Evolutionary conservation across 371 early-diverging fungal species (phyloP).

Genomic region (Choanephora cucurbitarum): DNA sequence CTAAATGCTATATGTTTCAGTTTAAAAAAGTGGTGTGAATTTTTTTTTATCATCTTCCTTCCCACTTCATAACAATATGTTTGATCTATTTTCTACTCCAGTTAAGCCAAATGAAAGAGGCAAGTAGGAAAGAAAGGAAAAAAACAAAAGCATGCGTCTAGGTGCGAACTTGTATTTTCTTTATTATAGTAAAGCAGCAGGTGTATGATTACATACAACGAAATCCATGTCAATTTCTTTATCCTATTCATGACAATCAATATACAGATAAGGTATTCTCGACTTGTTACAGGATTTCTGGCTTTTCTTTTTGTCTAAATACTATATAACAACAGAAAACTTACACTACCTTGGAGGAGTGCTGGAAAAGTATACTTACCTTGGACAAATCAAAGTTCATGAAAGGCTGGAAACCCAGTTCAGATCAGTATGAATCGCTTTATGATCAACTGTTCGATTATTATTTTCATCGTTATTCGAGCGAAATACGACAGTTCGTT

Average conservation of each 20-base stretch:
- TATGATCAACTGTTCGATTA: slow-evolving; percentile 22
- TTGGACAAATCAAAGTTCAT: slow-evolving; percentile 14
- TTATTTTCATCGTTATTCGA: slow-evolving; percentile 16
- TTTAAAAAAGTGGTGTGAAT: neutral
- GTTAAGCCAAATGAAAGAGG: too few relatives aligned
- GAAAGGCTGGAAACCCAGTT: slow-evolving; percentile 19
- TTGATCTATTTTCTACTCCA: neutral
- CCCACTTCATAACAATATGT: neutral
- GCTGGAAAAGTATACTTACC: slow-evolving; percentile 12
- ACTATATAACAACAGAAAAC: slow-evolving; percentile 3
- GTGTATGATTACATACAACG: slow-evolving; percentile 19
- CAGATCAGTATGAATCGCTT: slow-evolving; percentile 5
- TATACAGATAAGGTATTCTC: neutral
- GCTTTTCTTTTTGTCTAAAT: too few relatives aligned
- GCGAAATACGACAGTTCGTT: neutral
- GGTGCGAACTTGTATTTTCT: neutral
- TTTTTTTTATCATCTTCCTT: neutral
- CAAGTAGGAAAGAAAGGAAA: neutral
- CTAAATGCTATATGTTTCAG: too few relatives aligned
- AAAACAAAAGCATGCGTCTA: neutral
- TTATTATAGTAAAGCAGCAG: neutral
- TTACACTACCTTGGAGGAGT: neutral
- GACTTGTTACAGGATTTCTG: too few relatives aligned
- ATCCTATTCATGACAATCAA: neutral
- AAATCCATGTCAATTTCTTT: slow-evolving; percentile 17